phyloP scores from a whole-genome alignment of 768 basidiomycete species.

The Mycena amicta region DNA sequence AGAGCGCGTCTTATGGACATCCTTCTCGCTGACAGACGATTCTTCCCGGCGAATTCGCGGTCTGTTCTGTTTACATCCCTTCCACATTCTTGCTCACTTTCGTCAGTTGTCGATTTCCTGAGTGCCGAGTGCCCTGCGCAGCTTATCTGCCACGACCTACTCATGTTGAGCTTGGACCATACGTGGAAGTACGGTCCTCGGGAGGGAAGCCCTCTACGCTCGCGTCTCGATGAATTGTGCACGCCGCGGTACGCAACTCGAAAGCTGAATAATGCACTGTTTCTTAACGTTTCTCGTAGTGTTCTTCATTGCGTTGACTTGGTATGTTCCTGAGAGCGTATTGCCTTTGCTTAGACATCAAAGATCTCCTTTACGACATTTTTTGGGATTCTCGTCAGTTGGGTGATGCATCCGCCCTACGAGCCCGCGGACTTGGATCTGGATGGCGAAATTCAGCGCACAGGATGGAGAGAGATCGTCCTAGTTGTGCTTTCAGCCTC shows the following conservation, averaged over 20 bases:
- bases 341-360: too few species aligned
- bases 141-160: slow-evolving; percentile 43
- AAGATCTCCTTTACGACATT: too few species aligned
- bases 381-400: slow-evolving; percentile 45
- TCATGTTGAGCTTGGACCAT: slow-evolving; percentile 39
- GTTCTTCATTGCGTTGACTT: slow-evolving; percentile 49
- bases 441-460: slow-evolving; percentile 22
- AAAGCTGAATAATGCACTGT: too few species aligned
- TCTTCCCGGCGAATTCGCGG: slow-evolving; percentile 31
- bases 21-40: slow-evolving; percentile 38
- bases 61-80: slow-evolving; percentile 19
- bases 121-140: slow-evolving; percentile 32
- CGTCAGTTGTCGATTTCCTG: slow-evolving; percentile 48
- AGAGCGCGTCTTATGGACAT: slow-evolving; percentile 50
- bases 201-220: not conserved
- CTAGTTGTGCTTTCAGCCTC: slow-evolving; percentile 44
- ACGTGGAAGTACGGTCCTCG: slow-evolving; percentile 42
- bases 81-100: slow-evolving; percentile 1
- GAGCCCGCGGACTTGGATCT: not conserved
- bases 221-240: slow-evolving; percentile 37
- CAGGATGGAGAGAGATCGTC: slow-evolving; percentile 35
- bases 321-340: too few species aligned
- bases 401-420: slow-evolving; percentile 43
- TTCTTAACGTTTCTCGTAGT: too few species aligned
- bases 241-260: slow-evolving; percentile 51